phyloP scores from a whole-genome alignment of 2,329 filamentous ascomycete species.

The Botrytis aclada region DNA sequence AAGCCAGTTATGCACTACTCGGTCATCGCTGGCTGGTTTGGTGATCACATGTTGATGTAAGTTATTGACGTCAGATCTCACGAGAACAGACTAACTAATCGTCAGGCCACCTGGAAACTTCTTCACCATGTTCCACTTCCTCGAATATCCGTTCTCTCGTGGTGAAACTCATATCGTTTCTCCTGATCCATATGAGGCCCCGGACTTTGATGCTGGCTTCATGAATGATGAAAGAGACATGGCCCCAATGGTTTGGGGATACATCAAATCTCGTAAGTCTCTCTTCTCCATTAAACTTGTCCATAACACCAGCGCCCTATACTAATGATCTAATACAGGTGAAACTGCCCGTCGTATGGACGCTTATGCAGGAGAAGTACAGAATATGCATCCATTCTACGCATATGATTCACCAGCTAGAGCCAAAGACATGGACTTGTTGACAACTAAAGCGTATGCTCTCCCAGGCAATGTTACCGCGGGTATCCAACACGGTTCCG shows the following conservation, averaged over 20 bases:
- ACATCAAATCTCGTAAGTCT: constrained; percentile 53
- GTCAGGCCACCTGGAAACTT: constrained; percentile 47
- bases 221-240: constrained; percentile 85
- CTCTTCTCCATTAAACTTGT: constrained; percentile 43
- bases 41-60: constrained; percentile 58
- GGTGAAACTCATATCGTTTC: constrained; percentile 59
- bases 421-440: constrained; percentile 69
- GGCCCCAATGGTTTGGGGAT: constrained; percentile 77
- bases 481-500: constrained; percentile 47
- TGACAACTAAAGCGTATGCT: constrained; percentile 72
- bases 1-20: constrained; percentile 87
- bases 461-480: constrained; percentile 50
- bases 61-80: constrained; percentile 21
- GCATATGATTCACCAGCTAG: constrained; percentile 66
- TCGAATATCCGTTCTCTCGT: constrained; percentile 58
- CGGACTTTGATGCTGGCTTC: constrained; percentile 78
- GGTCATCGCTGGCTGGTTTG: constrained; percentile 64
- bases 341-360: constrained; percentile 57
- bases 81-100: constrained; percentile 41
- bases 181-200: constrained; percentile 64
- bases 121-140: constrained; percentile 52
- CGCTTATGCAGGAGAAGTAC: constrained; percentile 49
- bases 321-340: constrained; percentile 43
- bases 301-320: background rate
- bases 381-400: constrained; percentile 66